These are phyloP conservation scores for Parascedosporium putredinis DNA, from an alignment of 2,329 filamentous ascomycete species.

Conservation along the genomic window DNA sequence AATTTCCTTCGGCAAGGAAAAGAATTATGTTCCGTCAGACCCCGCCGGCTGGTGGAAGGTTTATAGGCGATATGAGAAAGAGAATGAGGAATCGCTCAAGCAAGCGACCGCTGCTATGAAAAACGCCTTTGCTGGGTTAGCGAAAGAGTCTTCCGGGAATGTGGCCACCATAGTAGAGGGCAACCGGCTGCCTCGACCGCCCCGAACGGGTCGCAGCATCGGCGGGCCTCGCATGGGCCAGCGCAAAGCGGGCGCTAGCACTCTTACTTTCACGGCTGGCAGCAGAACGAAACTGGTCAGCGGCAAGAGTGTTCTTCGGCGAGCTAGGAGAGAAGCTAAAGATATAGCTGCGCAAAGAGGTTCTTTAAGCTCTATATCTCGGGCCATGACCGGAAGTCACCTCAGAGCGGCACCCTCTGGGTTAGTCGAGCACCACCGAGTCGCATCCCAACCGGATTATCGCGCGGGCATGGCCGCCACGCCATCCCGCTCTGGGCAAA, in stretches of 20 bases:
- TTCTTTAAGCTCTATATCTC: not conserved
- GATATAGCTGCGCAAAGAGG: conserved; percentile 4
- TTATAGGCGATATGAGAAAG: conserved; percentile 57
- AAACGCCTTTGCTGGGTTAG: not conserved
- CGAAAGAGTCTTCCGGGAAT: conserved; percentile 21
- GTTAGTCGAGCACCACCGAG: conserved; percentile 4
- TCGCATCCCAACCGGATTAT: conserved; percentile 4
- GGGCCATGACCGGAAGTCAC: not conserved
- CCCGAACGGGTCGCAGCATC: conserved; percentile 2
- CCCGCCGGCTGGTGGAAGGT: conserved; percentile 66
- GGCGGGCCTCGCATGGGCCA: not conserved
- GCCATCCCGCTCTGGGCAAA: not conserved
- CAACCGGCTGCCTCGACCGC: not conserved
- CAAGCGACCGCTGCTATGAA: conserved; percentile 4
- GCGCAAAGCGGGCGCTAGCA: not conserved
- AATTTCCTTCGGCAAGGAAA: conserved; percentile 60
- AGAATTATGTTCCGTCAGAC: conserved; percentile 55
- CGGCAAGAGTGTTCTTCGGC: conserved; percentile 6
- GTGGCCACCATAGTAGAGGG: conserved; percentile 17
- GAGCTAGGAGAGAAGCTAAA: conserved; percentile 5
- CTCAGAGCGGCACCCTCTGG: not conserved
- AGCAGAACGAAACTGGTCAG: conserved; percentile 5
- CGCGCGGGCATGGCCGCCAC: not conserved
- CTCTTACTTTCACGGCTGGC: conserved; percentile 6
- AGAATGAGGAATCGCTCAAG: conserved; percentile 43